Evolutionary conservation across 139 green algal species (phyloP).

Genomic region (Yamagishiella unicocca): DNA sequence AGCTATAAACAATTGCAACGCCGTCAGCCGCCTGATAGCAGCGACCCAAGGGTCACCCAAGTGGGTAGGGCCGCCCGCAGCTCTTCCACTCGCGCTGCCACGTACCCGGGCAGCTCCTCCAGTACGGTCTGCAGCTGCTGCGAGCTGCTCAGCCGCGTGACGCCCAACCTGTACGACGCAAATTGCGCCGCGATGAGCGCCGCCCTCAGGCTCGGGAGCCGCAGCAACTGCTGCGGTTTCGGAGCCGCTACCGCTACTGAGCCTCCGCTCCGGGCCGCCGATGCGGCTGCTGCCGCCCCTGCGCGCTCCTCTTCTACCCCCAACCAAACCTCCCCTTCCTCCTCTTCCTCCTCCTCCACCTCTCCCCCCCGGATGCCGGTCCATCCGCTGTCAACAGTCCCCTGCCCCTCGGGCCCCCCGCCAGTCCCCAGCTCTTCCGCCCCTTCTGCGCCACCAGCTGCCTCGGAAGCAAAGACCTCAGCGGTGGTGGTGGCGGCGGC

Average conservation of each 20-base stretch:
- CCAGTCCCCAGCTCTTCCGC: too few relatives aligned
- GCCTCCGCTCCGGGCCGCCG: too few relatives aligned
- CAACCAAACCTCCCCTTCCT: background rate
- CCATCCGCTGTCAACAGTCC: too few relatives aligned
- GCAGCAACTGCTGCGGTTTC: background rate
- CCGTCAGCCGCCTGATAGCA: background rate
- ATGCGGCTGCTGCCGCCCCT: background rate
- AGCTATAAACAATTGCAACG: too few relatives aligned
- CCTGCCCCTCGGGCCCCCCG: too few relatives aligned
- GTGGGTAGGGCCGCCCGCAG: background rate
- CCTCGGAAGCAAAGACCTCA: too few relatives aligned
- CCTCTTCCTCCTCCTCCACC: too few relatives aligned
- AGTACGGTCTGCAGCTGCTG: background rate
- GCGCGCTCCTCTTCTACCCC: background rate
- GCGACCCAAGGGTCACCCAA: conserved; percentile 5
- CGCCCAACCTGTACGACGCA: background rate
- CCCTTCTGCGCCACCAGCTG: too few relatives aligned
- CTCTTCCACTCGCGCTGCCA: background rate
- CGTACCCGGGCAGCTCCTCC: background rate
- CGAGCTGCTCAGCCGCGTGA: background rate
- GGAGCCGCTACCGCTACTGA: too few relatives aligned
- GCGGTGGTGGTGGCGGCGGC: too few relatives aligned
- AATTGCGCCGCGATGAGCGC: background rate
- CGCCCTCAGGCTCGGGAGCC: background rate
- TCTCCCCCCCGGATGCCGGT: too few relatives aligned